Evolutionary conservation across 352 stramenopile genomes (phyloP).

Genomic region (Globisporangium takayamanum): DNA sequence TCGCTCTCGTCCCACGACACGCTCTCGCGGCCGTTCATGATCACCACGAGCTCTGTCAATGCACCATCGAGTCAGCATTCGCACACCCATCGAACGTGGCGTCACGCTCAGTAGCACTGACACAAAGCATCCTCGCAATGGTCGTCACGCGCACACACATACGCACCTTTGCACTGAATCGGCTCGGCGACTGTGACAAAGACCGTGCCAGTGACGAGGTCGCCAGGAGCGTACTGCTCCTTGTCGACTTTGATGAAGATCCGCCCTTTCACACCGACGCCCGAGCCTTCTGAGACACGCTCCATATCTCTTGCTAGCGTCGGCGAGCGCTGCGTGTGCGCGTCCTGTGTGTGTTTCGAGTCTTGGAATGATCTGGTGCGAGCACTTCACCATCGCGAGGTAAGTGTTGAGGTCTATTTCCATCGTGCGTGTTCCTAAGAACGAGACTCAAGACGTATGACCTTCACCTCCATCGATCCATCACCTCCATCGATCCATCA

Average conservation of each 20-base stretch:
- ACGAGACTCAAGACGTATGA: too few relatives aligned
- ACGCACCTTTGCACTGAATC: constrained; percentile 11
- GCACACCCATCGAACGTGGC: neutral
- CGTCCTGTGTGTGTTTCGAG: too few relatives aligned
- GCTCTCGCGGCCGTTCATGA: constrained; percentile 11
- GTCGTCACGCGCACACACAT: neutral
- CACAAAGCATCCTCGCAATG: too few relatives aligned
- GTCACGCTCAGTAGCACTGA: neutral
- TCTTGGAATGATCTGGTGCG: neutral
- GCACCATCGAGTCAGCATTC: neutral
- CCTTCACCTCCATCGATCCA: too few relatives aligned
- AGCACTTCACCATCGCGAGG: too few relatives aligned
- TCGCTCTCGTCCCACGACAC: constrained; percentile 16
- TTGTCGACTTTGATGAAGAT: constrained; percentile 17
- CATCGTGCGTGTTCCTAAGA: too few relatives aligned
- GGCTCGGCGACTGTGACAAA: constrained; percentile 11
- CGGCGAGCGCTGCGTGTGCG: too few relatives aligned
- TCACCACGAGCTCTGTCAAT: constrained; percentile 7
- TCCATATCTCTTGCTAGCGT: constrained; percentile 1
- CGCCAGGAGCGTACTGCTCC: constrained; percentile 12
- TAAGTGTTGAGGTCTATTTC: too few relatives aligned
- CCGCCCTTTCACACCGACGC: constrained; percentile 10
- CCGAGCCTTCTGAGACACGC: constrained; percentile 12
- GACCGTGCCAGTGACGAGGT: constrained; percentile 10
- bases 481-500: too few relatives aligned